Percentiles rank a stretch among this genome's conserved stretches.
Conservation (phyloP, 768 basidiomycete species). For the Lactarius sanguifluus region DNA sequence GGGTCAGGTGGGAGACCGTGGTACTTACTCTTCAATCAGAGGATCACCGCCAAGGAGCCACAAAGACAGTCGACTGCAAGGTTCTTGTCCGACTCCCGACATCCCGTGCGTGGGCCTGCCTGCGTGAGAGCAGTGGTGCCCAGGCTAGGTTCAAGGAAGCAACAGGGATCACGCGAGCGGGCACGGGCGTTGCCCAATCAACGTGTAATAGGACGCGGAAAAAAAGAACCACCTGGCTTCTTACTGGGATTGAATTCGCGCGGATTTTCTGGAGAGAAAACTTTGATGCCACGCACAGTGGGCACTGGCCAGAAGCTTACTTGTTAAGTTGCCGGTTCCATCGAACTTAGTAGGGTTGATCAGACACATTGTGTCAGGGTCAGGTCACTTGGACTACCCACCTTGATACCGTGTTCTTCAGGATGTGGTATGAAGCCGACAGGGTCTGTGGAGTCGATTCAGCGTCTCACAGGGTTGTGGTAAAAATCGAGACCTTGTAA, state of each 20-base stretch:
- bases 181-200: constrained; percentile 10
- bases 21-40: constrained; percentile 2
- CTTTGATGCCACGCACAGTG: constrained; percentile 1
- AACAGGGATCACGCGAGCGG: constrained; percentile 22
- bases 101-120: neutral
- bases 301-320: constrained; percentile 1
- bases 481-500: constrained; percentile 6
- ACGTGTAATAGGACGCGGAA: neutral
- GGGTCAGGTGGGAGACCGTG: neutral
- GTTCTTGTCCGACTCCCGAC: constrained; percentile 4
- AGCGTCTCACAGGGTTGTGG: neutral
- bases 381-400: neutral
- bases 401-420: neutral
- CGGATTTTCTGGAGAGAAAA: constrained; percentile 15
- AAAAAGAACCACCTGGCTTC: constrained; percentile 13
- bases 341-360: neutral
- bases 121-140: neutral
- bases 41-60: neutral
- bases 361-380: neutral
- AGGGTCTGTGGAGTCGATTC: constrained; percentile 2
- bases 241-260: constrained; percentile 14
- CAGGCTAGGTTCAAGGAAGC: neutral
- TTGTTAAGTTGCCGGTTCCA: neutral
- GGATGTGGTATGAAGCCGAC: neutral
- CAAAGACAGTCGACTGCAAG: neutral